Percentiles rank a stretch among this genome's conserved stretches.
phyloP scores from a whole-genome alignment of 2,329 filamentous ascomycete species.

The Cryoendolithus antarcticus region DNA sequence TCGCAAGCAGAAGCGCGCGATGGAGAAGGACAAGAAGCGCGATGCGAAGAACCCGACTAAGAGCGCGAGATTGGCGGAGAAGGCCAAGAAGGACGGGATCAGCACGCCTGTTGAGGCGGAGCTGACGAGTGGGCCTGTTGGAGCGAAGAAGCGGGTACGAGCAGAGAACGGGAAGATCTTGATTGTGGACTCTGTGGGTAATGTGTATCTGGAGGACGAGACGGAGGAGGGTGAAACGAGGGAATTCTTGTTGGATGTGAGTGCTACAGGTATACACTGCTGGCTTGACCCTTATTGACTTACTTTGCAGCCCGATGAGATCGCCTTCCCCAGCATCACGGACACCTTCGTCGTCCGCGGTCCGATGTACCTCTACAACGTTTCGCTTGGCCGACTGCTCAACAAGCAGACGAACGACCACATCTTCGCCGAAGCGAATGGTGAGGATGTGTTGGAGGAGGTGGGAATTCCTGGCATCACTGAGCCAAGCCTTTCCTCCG shows the following conservation, averaged over 20 bases:
- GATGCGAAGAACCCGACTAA: conserved; percentile 42
- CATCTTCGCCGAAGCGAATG: conserved; percentile 12
- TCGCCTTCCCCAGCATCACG: conserved; percentile 60
- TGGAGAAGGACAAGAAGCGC: conserved; percentile 72
- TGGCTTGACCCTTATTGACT: neutral
- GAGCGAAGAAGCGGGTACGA: conserved; percentile 73
- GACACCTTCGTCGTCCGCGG: conserved; percentile 76
- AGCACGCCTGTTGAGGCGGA: conserved; percentile 44
- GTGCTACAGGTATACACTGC: conserved; percentile 24
- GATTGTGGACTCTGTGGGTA: conserved; percentile 80
- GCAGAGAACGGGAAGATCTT: conserved; percentile 93
- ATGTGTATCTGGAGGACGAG: conserved; percentile 88
- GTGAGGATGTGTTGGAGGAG: conserved; percentile 4
- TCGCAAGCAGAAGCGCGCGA: conserved; percentile 73
- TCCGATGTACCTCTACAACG: conserved; percentile 58
- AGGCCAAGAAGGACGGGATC: conserved; percentile 34
- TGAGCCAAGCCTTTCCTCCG: conserved; percentile 26
- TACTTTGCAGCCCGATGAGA: conserved; percentile 55
- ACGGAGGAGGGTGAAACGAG: conserved; percentile 73
- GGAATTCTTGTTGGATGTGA: conserved; percentile 79
- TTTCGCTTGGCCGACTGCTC: conserved; percentile 31
- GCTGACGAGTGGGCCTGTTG: conserved; percentile 48
- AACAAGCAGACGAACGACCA: conserved; percentile 25
- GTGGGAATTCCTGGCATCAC: conserved; percentile 8
- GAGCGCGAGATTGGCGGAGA: conserved; percentile 39